Conservation (phyloP, 2,329 filamentous ascomycete species). For the Monosporascus ibericus region DNA sequence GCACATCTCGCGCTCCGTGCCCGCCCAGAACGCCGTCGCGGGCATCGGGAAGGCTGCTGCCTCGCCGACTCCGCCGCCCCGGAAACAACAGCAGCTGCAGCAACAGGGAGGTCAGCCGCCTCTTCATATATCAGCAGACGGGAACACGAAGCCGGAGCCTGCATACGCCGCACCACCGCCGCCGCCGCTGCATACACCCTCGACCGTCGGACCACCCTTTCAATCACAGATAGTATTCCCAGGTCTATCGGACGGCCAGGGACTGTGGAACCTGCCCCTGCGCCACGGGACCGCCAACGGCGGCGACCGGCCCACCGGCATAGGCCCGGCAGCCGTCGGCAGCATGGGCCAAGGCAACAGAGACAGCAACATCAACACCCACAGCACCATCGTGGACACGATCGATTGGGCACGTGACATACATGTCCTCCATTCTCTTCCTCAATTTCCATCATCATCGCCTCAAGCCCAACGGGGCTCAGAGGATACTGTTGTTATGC, state of each 20-base stretch:
- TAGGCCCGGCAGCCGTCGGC: constrained; percentile 7
- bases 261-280: constrained; percentile 37
- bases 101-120: not conserved
- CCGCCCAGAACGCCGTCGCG: constrained; percentile 28
- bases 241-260: constrained; percentile 42
- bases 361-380: constrained; percentile 4
- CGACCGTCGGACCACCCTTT: not conserved
- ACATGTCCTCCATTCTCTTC: not conserved
- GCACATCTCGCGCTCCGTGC: constrained; percentile 32
- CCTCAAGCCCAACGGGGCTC: not conserved
- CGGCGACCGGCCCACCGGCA: constrained; percentile 32
- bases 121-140: not conserved
- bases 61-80: constrained; percentile 3
- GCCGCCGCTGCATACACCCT: not conserved
- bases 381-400: constrained; percentile 39
- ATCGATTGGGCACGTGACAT: constrained; percentile 58
- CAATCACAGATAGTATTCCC: constrained; percentile 33
- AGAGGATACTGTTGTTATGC: too few relatives aligned
- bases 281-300: constrained; percentile 35
- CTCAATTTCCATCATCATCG: not conserved
- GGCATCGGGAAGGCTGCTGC: constrained; percentile 11
- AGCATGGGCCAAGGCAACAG: not conserved
- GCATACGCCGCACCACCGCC: constrained; percentile 1
- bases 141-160: constrained; percentile 3
- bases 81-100: constrained; percentile 1